Percentiles rank a stretch among this genome's conserved stretches.
Conservation (phyloP, 2,329 filamentous ascomycete species). For the Coniochaeta hoffmannii region DNA sequence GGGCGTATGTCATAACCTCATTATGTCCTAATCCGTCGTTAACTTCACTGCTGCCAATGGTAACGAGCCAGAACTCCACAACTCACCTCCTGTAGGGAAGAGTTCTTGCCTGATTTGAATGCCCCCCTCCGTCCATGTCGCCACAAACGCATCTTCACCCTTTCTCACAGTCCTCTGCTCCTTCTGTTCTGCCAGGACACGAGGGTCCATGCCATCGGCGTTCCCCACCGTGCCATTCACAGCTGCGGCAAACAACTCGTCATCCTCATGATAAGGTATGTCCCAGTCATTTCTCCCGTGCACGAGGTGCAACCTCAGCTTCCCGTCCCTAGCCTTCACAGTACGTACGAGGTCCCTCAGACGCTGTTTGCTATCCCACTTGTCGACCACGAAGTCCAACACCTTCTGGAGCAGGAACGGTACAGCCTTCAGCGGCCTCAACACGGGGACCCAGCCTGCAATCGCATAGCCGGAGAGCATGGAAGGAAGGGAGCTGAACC, state of each 20-base stretch:
- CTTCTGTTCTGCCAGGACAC: constrained; percentile 27
- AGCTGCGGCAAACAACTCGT: constrained; percentile 54
- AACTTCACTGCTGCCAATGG: constrained; percentile 1
- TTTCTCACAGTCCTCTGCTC: constrained; percentile 33
- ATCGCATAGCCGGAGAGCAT: constrained; percentile 74
- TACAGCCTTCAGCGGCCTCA: constrained; percentile 66
- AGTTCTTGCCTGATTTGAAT: constrained; percentile 47
- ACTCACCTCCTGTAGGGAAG: constrained; percentile 47
- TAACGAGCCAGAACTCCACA: neutral
- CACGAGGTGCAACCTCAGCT: constrained; percentile 61
- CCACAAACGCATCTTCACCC: constrained; percentile 40
- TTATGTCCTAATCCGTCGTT: constrained; percentile 53
- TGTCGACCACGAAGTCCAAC: constrained; percentile 61
- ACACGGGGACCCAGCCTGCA: constrained; percentile 67
- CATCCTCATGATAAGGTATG: constrained; percentile 68
- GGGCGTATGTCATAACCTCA: constrained; percentile 56
- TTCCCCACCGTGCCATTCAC: constrained; percentile 40
- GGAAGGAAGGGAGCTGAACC: constrained; percentile 67
- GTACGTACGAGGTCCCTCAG: constrained; percentile 48
- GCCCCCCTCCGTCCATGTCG: constrained; percentile 36
- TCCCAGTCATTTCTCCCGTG: constrained; percentile 78
- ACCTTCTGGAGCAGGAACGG: constrained; percentile 57
- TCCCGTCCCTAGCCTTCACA: constrained; percentile 35
- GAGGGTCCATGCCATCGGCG: constrained; percentile 29
- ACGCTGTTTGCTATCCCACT: constrained; percentile 67